phyloP scores from a whole-genome alignment of 331 rosid genomes.

The Malus hybrid region DNA sequence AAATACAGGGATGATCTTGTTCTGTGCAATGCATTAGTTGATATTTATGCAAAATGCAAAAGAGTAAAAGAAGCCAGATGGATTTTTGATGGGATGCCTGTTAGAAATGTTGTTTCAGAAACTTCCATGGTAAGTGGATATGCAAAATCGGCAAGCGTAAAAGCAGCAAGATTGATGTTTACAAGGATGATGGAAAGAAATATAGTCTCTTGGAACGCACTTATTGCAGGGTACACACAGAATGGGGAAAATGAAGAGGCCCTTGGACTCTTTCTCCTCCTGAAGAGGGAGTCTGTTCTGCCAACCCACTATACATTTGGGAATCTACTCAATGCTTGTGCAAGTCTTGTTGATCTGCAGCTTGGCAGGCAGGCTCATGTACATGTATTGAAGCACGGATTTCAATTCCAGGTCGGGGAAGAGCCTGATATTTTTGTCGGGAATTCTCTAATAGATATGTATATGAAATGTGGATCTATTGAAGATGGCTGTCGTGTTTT shows the following conservation, averaged over 20 bases:
- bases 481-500: conserved; percentile 17
- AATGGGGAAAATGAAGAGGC: conserved; percentile 26
- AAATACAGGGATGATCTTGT: conserved; percentile 16
- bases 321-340: conserved; percentile 28
- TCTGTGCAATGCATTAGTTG: conserved; percentile 22
- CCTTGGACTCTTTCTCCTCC: conserved; percentile 22
- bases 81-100: conserved; percentile 24
- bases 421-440: conserved; percentile 25
- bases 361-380: conserved; percentile 32
- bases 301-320: conserved; percentile 27
- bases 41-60: conserved; percentile 20
- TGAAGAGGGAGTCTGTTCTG: conserved; percentile 17
- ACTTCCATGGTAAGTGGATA: conserved; percentile 34
- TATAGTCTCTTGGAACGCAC: conserved; percentile 30
- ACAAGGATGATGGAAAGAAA: conserved; percentile 24
- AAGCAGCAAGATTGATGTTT: conserved; percentile 19
- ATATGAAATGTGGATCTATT: conserved; percentile 28
- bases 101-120: conserved; percentile 21
- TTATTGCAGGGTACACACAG: conserved; percentile 24
- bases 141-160: conserved; percentile 14
- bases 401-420: conserved; percentile 19
- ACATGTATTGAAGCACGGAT: conserved; percentile 24
- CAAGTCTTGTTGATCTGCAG: conserved; percentile 21
- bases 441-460: conserved; percentile 30
- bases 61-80: conserved; percentile 14